Percentiles rank a stretch among this genome's conserved stretches.
phyloP scores from a whole-genome alignment of 768 basidiomycete genomes.

The Ramaria sp. region DNA sequence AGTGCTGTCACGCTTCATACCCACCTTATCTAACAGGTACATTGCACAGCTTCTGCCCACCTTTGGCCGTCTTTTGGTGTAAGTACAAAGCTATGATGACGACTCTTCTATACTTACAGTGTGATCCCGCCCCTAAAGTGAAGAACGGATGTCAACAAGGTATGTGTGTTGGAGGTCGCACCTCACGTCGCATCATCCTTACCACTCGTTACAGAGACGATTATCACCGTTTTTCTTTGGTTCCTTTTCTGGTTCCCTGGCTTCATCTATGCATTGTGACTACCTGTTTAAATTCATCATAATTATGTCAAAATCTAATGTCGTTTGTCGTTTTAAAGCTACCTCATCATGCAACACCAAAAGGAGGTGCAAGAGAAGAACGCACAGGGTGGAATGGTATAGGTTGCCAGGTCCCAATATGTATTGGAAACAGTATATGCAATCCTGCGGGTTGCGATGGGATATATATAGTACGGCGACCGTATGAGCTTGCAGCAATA shows the following conservation, averaged over 20 bases:
- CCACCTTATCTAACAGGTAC: not conserved
- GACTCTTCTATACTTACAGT: not conserved
- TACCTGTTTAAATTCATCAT: not conserved
- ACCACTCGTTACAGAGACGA: not conserved
- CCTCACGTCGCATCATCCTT: not conserved
- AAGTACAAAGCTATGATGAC: not conserved
- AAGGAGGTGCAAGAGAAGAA: slow-evolving; percentile 1
- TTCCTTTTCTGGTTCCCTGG: slow-evolving; percentile 4
- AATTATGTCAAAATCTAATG: not conserved
- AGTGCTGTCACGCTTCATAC: not conserved
- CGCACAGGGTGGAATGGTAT: not conserved
- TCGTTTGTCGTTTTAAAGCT: not conserved
- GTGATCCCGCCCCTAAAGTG: not conserved
- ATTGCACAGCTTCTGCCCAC: not conserved
- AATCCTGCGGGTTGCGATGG: not conserved
- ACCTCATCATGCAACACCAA: not conserved
- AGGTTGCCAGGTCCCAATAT: not conserved
- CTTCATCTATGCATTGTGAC: not conserved
- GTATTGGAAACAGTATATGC: not conserved
- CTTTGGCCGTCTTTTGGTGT: slow-evolving; percentile 3
- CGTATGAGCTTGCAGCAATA: not conserved
- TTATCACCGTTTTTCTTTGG: not conserved
- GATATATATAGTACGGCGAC: not conserved
- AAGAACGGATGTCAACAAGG: slow-evolving; percentile 5
- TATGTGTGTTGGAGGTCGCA: not conserved